Conservation (phyloP, 148 eudicot species). For the Nepenthes mirabilis region DNA sequence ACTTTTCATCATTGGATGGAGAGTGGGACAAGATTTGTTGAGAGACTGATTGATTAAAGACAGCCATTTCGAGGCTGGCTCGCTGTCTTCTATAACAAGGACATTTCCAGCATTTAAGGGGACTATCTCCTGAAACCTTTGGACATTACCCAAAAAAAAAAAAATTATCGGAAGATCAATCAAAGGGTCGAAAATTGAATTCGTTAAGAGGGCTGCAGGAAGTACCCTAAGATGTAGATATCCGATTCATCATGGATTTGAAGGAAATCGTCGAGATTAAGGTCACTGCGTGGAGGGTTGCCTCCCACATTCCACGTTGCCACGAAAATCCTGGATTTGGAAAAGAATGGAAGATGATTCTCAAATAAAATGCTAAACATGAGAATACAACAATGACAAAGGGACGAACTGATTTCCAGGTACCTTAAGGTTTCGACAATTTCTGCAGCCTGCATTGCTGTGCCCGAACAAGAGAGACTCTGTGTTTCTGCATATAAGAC, state of each 20-base stretch:
- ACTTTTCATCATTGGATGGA: conserved; percentile 12
- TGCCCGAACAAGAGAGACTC: conserved; percentile 8
- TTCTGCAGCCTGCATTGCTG: conserved; percentile 16
- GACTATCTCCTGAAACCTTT: conserved; percentile 72
- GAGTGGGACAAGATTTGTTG: conserved; percentile 13
- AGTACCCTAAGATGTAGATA: conserved; percentile 57
- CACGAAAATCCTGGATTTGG: conserved; percentile 33
- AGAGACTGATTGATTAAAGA: conserved; percentile 45
- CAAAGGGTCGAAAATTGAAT: neutral
- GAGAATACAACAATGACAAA: neutral
- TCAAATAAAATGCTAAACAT: neutral
- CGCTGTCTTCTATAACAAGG: conserved; percentile 60
- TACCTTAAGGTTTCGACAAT: conserved; percentile 33
- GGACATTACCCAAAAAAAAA: neutral
- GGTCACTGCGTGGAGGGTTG: conserved; percentile 34
- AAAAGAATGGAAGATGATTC: neutral
- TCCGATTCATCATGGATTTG: conserved; percentile 39
- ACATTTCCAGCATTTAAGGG: conserved; percentile 75
- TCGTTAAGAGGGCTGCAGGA: neutral
- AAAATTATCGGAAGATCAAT: neutral
- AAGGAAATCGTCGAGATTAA: conserved; percentile 52
- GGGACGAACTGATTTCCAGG: neutral
- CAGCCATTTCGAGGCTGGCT: conserved; percentile 65
- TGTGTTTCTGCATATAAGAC: conserved; percentile 10
- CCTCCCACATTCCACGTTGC: conserved; percentile 86